These are phyloP conservation scores for Colletotrichum lentis DNA, from an alignment of 2,329 filamentous ascomycete species.

Conservation along the genomic window DNA sequence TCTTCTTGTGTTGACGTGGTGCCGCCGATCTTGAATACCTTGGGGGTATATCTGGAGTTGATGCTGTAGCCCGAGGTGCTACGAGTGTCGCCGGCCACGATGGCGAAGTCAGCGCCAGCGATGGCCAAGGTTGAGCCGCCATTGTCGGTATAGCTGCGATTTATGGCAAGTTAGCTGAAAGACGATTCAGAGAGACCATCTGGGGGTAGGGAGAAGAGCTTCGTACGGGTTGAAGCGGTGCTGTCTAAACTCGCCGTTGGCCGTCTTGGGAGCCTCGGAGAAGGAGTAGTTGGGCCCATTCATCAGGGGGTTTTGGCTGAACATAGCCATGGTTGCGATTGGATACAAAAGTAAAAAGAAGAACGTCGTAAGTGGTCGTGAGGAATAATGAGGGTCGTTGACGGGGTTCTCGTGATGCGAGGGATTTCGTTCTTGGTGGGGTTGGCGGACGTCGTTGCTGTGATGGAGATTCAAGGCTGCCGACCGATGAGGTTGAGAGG, in stretches of 20 bases:
- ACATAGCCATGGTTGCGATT: slow-evolving; percentile 66
- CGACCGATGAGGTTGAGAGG: slow-evolving; percentile 43
- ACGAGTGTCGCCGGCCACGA: slow-evolving; percentile 96
- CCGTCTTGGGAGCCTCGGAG: slow-evolving; percentile 65
- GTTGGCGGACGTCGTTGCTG: slow-evolving; percentile 25
- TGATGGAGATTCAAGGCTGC: slow-evolving; percentile 30
- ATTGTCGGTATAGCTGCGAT: slow-evolving; percentile 91
- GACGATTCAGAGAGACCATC: neutral
- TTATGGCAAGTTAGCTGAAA: slow-evolving; percentile 28
- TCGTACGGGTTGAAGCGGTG: slow-evolving; percentile 93
- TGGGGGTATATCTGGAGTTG: slow-evolving; percentile 94
- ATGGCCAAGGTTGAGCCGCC: slow-evolving; percentile 96
- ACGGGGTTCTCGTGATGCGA: slow-evolving; percentile 21
- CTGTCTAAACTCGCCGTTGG: slow-evolving; percentile 67
- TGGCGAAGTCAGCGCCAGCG: slow-evolving; percentile 90
- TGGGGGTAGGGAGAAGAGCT: neutral
- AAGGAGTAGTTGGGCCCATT: slow-evolving; percentile 76
- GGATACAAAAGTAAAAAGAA: slow-evolving; percentile 21
- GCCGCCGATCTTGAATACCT: slow-evolving; percentile 97
- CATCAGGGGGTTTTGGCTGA: slow-evolving; percentile 74
- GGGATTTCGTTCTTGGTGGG: slow-evolving; percentile 35
- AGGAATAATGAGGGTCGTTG: slow-evolving; percentile 1
- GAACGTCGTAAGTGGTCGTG: slow-evolving; percentile 5
- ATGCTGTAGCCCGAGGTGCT: slow-evolving; percentile 97
- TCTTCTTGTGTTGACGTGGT: slow-evolving; percentile 85